A percentile compares a stretch with the other conserved stretches of the same genome.
phyloP scores from a whole-genome alignment of 1,139 yeast species.

The Magnusiomyces tetraspermus region DNA sequence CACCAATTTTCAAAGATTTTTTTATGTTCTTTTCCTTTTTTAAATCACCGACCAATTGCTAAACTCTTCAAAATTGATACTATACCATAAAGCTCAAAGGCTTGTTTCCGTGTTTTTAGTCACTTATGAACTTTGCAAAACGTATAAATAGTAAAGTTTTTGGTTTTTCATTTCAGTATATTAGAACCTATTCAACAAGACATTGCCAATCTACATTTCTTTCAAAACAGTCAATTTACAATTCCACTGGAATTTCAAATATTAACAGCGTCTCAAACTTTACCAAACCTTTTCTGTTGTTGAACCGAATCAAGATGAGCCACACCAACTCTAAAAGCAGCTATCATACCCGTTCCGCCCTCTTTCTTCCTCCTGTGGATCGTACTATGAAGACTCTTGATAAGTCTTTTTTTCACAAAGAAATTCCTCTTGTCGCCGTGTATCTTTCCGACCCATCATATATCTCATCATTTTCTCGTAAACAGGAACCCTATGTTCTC shows the following conservation, averaged over 20 bases:
- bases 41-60: no score
- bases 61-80: no score
- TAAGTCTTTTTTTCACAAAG: conserved; percentile 48
- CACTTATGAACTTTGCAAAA: not conserved
- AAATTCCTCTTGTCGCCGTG: conserved; percentile 55
- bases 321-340: not conserved
- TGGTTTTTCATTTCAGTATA: not conserved
- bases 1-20: no score
- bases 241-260: not conserved
- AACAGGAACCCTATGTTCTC: conserved; percentile 47
- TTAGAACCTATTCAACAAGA: not conserved
- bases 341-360: conserved; percentile 5
- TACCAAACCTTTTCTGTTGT: not conserved
- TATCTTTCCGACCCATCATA: conserved; percentile 60
- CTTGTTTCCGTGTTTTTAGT: no score
- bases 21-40: no score
- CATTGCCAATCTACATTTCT: not conserved
- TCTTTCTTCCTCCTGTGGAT: conserved; percentile 52
- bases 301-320: not conserved
- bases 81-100: no score
- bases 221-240: not conserved
- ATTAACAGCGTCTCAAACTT: not conserved
- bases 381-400: conserved; percentile 59
- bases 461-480: conserved; percentile 38
- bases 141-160: not conserved